Evolutionary conservation across 2,329 filamentous ascomycete species (phyloP), one percentile per base, ranked within the genome.

Genomic region (Phialophora tarda): DNA sequence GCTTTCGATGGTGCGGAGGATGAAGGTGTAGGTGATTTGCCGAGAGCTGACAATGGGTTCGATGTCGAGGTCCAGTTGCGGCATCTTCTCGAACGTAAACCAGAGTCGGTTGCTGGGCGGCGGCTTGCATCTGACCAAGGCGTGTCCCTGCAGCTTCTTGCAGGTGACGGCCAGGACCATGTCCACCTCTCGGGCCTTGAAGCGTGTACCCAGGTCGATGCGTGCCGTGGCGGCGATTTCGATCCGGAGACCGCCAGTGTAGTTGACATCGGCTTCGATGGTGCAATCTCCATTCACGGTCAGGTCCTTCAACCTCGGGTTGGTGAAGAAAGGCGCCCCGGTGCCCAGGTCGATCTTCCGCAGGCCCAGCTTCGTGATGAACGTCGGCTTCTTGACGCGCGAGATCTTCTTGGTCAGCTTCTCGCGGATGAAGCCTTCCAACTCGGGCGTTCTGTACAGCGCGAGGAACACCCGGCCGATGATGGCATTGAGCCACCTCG

Each of bases 341-440:
- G 95, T 90, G 3, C 95, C 95, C 70, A 93, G 91, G 73, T 96
- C 87, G 61, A 99, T 92, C 60, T 88, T 89, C 71, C 89, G 89
- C 53, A 98, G 86, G n/a, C 86, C 85, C 65, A 99, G 89, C 71
- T 90, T 89, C 21, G 91, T 93, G 64, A 99, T 88, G 74, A 98
- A 96, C 1, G 89, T 89, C 0, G 95, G 95, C 72, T 93, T 93
- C 73, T 96, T 95, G 28, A 97, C 94, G 38, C 95, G 88, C 0
- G 93, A 89, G 63, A 99, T 97, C 82, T 99, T 99, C 80, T 97
- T 97, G 24, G 91, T 93, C 69, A 99, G 90, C 79, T 97, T 97
- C 65, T 88, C 87, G 66, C 89, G 86, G 59, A 99, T 87, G 64
- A 91, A 87, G 53, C 89, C 85, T 75, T 96, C 91, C 17, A 97